Conservation (phyloP, 148 eudicot genomes). For the Spergularia bocconei region DNA sequence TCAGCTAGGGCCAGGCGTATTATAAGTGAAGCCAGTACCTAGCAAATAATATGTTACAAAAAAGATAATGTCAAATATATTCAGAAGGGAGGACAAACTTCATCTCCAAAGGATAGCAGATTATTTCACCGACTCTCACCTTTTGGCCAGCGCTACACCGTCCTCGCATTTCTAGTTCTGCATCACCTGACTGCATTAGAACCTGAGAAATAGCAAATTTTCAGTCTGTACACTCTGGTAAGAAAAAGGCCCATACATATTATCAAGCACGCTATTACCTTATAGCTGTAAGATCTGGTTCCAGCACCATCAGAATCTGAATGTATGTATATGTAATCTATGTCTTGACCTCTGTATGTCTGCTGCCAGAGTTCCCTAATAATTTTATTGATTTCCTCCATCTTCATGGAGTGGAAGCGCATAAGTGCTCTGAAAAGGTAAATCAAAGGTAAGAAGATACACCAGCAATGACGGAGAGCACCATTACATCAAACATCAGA, state of each 20-base stretch:
- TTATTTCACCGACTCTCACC: slow-evolving; percentile 34
- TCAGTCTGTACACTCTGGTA: not conserved
- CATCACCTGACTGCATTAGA: slow-evolving; percentile 94
- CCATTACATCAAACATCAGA: not conserved
- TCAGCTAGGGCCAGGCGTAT: slow-evolving; percentile 96
- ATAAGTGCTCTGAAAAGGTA: slow-evolving; percentile 69
- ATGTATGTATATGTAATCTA: slow-evolving; percentile 91
- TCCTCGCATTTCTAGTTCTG: slow-evolving; percentile 98
- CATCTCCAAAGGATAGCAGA: not conserved
- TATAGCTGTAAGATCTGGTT: slow-evolving; percentile 96
- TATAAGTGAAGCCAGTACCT: slow-evolving; percentile 98
- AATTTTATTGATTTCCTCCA: slow-evolving; percentile 98
- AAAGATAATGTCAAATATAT: not conserved
- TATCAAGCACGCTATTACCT: slow-evolving; percentile 41
- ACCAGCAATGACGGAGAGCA: not conserved
- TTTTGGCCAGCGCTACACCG: slow-evolving; percentile 99
- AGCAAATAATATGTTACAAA: slow-evolving; percentile 5
- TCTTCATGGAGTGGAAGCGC: slow-evolving; percentile 98
- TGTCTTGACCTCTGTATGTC: slow-evolving; percentile 99
- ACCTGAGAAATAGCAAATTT: slow-evolving; percentile 42
- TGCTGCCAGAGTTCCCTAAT: slow-evolving; percentile 99
- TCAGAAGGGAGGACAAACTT: not conserved
- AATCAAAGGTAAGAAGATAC: not conserved
- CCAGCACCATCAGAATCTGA: slow-evolving; percentile 96
- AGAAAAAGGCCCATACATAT: slow-evolving; percentile 9